phyloP scores from a whole-genome alignment of 371 early-diverging fungal species.

The Mortierella polycephala region DNA sequence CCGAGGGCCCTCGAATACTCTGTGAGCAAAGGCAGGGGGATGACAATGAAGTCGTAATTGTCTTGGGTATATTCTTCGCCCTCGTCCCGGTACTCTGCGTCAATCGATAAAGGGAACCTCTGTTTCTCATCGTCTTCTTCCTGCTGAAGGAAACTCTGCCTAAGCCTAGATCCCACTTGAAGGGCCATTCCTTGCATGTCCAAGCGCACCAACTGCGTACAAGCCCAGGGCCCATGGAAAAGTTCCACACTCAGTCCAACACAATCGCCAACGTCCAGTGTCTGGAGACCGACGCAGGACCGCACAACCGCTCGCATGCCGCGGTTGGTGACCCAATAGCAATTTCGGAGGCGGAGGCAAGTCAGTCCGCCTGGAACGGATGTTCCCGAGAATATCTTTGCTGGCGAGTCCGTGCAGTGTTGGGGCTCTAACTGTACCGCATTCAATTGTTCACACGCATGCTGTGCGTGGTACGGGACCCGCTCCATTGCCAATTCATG shows the following conservation, averaged over 20 bases:
- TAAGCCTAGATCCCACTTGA: background rate
- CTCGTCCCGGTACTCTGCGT: background rate
- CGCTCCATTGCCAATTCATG: conserved; percentile 12
- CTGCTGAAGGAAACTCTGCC: background rate
- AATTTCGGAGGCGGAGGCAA: background rate
- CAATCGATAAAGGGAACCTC: conserved; percentile 1
- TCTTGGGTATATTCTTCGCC: background rate
- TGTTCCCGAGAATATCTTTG: conserved; percentile 7
- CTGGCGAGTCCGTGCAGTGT: background rate
- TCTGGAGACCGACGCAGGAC: conserved; percentile 20
- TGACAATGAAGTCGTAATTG: conserved; percentile 13
- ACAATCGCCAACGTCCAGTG: conserved; percentile 7
- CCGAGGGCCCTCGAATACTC: too few relatives aligned
- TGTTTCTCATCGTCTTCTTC: conserved; percentile 2
- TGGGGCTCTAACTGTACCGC: background rate
- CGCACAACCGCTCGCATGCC: conserved; percentile 31
- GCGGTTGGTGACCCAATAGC: conserved; percentile 13
- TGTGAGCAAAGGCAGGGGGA: background rate
- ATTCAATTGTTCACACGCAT: too few relatives aligned
- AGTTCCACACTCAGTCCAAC: conserved; percentile 2
- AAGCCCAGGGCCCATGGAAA: conserved; percentile 35
- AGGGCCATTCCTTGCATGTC: conserved; percentile 10
- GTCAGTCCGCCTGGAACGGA: conserved; percentile 18
- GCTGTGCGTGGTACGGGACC: too few relatives aligned
- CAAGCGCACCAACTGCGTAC: background rate